A percentile compares a stretch with the other conserved stretches of the same genome.
phyloP scores from a whole-genome alignment of 176 grass and related monocot genomes.

The Oryza coarctata region DNA sequence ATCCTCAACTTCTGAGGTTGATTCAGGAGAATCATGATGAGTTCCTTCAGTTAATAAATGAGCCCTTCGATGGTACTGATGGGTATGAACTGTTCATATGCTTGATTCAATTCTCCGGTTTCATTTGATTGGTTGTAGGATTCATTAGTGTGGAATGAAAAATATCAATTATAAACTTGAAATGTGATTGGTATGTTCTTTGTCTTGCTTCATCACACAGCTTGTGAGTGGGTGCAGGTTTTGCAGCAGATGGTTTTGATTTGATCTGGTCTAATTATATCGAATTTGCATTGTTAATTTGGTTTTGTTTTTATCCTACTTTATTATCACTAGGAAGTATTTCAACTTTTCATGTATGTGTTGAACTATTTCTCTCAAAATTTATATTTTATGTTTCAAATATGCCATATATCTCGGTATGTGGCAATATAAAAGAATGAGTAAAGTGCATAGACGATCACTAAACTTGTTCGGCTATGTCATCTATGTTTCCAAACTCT shows the following conservation, averaged over 20 bases:
- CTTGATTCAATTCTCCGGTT: neutral
- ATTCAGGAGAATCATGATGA: constrained; percentile 94
- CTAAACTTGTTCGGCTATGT: no score
- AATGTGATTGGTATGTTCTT: neutral
- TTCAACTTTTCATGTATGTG: neutral
- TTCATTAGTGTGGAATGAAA: neutral
- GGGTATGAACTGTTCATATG: constrained; percentile 48
- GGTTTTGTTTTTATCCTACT: neutral
- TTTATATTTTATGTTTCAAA: neutral
- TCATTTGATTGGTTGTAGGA: neutral
- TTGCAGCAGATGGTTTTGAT: neutral
- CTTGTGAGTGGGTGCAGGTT: neutral
- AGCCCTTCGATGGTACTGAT: constrained; percentile 67
- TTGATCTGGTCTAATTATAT: neutral
- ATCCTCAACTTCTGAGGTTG: constrained; percentile 81
- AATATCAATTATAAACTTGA: neutral
- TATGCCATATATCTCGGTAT: neutral
- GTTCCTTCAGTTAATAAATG: constrained; percentile 91
- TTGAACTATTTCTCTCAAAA: neutral
- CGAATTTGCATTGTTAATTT: neutral
- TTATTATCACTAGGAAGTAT: neutral
- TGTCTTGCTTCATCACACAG: neutral
- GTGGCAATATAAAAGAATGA: neutral
- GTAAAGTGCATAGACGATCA: no score
- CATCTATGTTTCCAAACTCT: no score